These are phyloP conservation scores for Brassica balearica DNA, from an alignment of 441 rosid genomes.

Conservation along the genomic window DNA sequence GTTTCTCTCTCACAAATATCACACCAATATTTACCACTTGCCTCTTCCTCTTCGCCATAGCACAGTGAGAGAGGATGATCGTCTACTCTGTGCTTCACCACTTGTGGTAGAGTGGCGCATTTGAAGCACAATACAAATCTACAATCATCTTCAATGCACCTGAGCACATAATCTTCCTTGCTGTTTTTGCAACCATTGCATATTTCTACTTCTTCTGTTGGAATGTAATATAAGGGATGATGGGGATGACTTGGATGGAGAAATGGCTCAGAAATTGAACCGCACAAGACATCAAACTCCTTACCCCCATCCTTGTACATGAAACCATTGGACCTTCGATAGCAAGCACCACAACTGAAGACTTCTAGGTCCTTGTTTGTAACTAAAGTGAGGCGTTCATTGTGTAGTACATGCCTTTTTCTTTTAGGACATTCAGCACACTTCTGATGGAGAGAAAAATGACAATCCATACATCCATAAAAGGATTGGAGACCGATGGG, in stretches of 20 bases:
- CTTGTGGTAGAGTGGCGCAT: not conserved
- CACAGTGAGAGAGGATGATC: not conserved
- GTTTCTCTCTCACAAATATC: not conserved
- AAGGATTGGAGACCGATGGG: not conserved
- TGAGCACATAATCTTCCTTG: not conserved
- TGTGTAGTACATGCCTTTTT: not conserved
- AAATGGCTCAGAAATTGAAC: not conserved
- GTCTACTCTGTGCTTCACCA: not conserved
- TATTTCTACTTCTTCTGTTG: not conserved
- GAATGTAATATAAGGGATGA: not conserved
- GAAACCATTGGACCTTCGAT: not conserved
- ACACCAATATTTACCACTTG: not conserved
- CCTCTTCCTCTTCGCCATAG: not conserved
- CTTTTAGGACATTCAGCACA: not conserved
- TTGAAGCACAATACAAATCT: not conserved
- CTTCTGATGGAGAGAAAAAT: not conserved
- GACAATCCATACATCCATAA: not conserved
- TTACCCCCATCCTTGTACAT: not conserved
- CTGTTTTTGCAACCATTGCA: not conserved
- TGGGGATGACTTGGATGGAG: not conserved
- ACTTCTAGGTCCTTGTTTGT: rapidly evolving
- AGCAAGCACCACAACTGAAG: not conserved
- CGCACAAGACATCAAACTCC: not conserved
- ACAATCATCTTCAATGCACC: not conserved
- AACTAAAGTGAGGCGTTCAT: not conserved